Percentiles rank a stretch among this genome's conserved stretches.
phyloP scores from a whole-genome alignment of 306 rosid species.

The Spatholobus suberectus region DNA sequence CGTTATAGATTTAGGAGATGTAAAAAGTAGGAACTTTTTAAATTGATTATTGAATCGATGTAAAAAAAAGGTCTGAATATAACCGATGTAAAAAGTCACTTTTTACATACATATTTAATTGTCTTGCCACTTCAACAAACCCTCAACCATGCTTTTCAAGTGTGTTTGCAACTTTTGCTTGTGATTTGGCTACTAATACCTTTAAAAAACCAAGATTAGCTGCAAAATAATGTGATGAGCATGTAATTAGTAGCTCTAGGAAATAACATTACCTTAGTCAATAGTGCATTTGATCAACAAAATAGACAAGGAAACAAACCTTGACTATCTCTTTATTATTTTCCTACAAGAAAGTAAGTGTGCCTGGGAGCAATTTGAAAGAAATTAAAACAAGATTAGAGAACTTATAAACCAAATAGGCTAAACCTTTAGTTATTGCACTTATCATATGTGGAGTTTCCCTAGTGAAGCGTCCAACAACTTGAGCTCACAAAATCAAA shows the following conservation, averaged over 20 bases:
- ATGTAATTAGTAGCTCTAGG: not conserved
- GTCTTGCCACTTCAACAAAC: constrained; percentile 91
- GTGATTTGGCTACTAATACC: constrained; percentile 91
- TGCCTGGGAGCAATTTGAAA: constrained; percentile 68
- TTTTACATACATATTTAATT: too few species aligned
- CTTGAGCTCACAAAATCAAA: constrained; percentile 53
- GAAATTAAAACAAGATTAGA: constrained; percentile 82
- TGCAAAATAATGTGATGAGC: constrained; percentile 47
- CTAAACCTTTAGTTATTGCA: constrained; percentile 91
- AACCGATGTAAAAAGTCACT: too few species aligned
- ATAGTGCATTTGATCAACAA: constrained; percentile 24
- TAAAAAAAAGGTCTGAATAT: too few species aligned
- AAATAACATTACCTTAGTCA: constrained; percentile 18
- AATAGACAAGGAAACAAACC: constrained; percentile 49
- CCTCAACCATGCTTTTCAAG: constrained; percentile 77
- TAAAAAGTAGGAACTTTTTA: too few species aligned
- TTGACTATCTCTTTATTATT: constrained; percentile 81
- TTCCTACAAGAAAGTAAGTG: constrained; percentile 69
- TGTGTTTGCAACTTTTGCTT: constrained; percentile 72
- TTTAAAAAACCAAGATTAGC: constrained; percentile 88
- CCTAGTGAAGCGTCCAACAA: constrained; percentile 78
- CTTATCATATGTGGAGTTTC: constrained; percentile 93
- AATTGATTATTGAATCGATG: too few species aligned
- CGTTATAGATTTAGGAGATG: too few species aligned
- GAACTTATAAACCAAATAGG: constrained; percentile 93